Base-by-base conservation (phyloP, 495 filamentous ascomycete species). In the Penicillium fimorum region DNA sequence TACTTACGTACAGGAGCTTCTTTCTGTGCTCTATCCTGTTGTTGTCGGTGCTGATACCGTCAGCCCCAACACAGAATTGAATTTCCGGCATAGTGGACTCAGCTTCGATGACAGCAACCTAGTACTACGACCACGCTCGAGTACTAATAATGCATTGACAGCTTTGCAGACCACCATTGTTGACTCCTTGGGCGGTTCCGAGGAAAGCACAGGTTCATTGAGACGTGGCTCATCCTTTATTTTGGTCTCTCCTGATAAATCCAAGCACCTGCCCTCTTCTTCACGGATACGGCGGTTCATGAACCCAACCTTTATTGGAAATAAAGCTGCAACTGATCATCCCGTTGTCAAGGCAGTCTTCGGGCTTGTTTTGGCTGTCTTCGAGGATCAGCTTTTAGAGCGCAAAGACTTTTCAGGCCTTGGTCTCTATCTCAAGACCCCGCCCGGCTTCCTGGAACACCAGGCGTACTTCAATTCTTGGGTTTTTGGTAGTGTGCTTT, bases 401-500 rank as follows among this genome's bases (percentile, higher is more conserved):
- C 84, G 89, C 32, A 93, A 96, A 68, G 92, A 98, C 27, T 98
- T 97, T 63, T 78, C 88, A 3, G 93, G 95, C 3, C 87, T 98
- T 50, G 90, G 90, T 0, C 72, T 97, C 27, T 94, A 90, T 63
- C 73, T 90, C n/a, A 96, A 94, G 67, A 84, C 92, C 2, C 94
- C 94, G 3, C 88, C 94, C 5, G 91, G 93, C 2, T 96, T 93
- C 64, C 82, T 91, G 63, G 93, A 97, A 63, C 89, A 97, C 60
- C 92, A 96, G 59, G 91, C 92, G 5, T 93, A 90, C 67, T 96
- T 97, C 63, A 90, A 92, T 68, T 95, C 95, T 0, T 97, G 93
- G 72, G 69, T 97, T 12, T 77, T 97, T 15, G 82, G 83, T 32
- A 87, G 86, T 51, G 83, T 88, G 9, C 78, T 97, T 42, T 83